These are phyloP conservation scores for Lasiosphaeriaceae sp. DNA, from an alignment of 495 filamentous ascomycete genomes.

Conservation along the genomic window DNA sequence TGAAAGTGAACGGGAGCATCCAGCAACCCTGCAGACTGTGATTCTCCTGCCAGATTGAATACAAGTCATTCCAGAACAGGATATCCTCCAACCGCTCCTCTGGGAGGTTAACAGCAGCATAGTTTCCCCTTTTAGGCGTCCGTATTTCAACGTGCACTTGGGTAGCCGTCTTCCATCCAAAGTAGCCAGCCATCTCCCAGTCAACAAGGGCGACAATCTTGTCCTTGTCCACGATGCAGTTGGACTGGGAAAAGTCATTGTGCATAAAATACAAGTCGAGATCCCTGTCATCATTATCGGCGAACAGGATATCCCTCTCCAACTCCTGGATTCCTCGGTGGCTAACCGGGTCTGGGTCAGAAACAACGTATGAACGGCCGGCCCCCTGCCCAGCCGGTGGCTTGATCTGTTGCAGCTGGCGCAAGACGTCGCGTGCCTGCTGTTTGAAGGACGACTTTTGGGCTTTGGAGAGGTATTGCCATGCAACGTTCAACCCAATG, in stretches of 20 bases:
- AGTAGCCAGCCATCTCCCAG: constrained; percentile 47
- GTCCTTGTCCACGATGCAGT: constrained; percentile 41
- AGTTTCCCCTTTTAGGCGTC: constrained; percentile 37
- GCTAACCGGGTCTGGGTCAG: constrained; percentile 31
- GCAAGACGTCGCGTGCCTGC: constrained; percentile 40
- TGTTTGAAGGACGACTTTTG: constrained; percentile 41
- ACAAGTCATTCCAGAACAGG: constrained; percentile 7
- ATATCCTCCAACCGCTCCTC: constrained; percentile 5
- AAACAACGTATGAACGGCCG: constrained; percentile 28
- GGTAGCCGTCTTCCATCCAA: constrained; percentile 40
- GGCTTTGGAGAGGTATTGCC: constrained; percentile 34
- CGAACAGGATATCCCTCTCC: constrained; percentile 34
- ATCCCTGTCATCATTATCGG: constrained; percentile 22
- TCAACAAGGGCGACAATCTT: constrained; percentile 42
- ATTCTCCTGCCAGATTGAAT: too few relatives aligned
- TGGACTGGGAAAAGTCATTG: constrained; percentile 39
- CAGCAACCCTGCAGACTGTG: too few relatives aligned
- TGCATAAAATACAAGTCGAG: constrained; percentile 35
- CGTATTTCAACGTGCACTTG: constrained; percentile 36
- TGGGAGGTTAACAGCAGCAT: constrained; percentile 25
- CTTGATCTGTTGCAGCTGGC: constrained; percentile 39
- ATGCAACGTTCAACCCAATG: constrained; percentile 40
- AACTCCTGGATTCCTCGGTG: constrained; percentile 30
- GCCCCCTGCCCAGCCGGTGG: constrained; percentile 5
- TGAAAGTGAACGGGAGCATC: too few relatives aligned